Base-by-base conservation (phyloP, 345 rosid genomes). In the Lepidium africanum region DNA sequence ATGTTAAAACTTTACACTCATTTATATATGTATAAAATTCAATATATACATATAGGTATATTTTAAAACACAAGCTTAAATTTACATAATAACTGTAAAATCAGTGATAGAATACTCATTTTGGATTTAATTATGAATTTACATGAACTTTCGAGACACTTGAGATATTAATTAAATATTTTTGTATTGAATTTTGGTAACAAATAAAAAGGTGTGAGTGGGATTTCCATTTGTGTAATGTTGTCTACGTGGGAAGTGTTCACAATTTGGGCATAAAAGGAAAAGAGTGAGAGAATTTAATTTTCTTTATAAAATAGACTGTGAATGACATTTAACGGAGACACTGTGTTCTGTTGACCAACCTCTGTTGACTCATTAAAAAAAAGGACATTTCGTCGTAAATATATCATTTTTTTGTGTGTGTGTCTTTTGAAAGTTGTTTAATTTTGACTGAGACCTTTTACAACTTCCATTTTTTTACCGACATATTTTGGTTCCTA, bases 281-380 rank as follows among this genome's bases (percentile, higher is more conserved):
- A 85, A 53, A 30, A 84, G 64, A 81, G 73, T 79, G 55, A 81
- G 87, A 81, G 85, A 83, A 85, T 82, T 80, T 70, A 67, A 76
- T 73, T 47, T 68, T 27, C 53, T 62, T 75, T 68, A 38, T 52
- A 45, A 56, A 27, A 56, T 35, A 39, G 70, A 54, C 51, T 47
- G 69, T 67, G 69, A 32, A 61, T 15, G 69, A 65, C 72, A 72
- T 72, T 53, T 33, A 23, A 12, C 45, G 23, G 42, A 23, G 56
- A 59, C 39, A 8, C 9, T 73, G 51, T 60, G 45, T 60, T 71
- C 33, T 45, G 76, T 71, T 63, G 75, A 71, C 75, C 69, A 42
- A 32, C 10, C 13, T 63, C 7, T 41, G 53, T 64, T 57, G 70
- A 64, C 70, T 64, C 65, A 19, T 9, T 1, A 5, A 19, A 32